These are phyloP conservation scores for Cyberlindnera petersonii DNA, from an alignment of 805 yeast species.

Conservation along the genomic window DNA sequence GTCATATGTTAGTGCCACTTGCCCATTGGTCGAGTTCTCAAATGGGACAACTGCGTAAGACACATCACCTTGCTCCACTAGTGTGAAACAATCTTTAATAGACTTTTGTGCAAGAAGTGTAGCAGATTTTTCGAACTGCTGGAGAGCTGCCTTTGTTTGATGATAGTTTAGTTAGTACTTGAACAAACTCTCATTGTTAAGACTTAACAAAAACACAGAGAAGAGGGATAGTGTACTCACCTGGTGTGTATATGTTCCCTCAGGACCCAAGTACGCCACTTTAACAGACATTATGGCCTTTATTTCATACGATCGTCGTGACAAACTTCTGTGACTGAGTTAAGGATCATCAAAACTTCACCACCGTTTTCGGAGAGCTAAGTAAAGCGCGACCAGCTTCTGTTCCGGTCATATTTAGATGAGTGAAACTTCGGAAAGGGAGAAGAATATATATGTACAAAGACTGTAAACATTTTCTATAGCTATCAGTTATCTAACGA, in stretches of 20 bases:
- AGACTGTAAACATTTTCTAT: neutral
- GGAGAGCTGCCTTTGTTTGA: slow-evolving; percentile 50
- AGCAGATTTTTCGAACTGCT: slow-evolving; percentile 40
- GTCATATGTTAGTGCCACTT: slow-evolving; percentile 83
- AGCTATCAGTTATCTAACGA: slow-evolving; percentile 46
- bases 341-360: neutral
- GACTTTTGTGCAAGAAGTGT: slow-evolving; percentile 22
- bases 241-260: slow-evolving; percentile 91
- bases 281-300: slow-evolving; percentile 14
- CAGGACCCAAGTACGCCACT: slow-evolving; percentile 83
- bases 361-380: no score
- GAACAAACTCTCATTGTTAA: slow-evolving; percentile 1
- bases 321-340: neutral
- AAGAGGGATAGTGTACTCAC: slow-evolving; percentile 32
- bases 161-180: no score
- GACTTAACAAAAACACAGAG: neutral
- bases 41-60: slow-evolving; percentile 80
- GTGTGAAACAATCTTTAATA: slow-evolving; percentile 57
- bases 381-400: no score
- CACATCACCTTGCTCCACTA: slow-evolving; percentile 41
- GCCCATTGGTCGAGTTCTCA: slow-evolving; percentile 94
- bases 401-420: no score
- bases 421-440: no score
- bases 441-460: no score
- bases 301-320: neutral